Evolutionary conservation across 106 monocot species (phyloP).

Genomic region (Allium cepa): DNA sequence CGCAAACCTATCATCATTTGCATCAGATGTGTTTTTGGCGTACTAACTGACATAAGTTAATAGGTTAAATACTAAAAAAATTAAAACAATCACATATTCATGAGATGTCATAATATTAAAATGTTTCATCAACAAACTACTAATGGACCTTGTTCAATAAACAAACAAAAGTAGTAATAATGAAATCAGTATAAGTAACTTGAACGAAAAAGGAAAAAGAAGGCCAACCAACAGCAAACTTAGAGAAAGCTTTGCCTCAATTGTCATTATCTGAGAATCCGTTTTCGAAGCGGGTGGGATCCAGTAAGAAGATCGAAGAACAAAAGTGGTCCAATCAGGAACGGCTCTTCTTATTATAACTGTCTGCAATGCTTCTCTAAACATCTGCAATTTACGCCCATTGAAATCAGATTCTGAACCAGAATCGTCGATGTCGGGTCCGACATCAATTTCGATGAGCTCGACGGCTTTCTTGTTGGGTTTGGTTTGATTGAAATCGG

Average conservation of each 20-base stretch:
- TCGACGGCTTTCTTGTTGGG: conserved; percentile 25
- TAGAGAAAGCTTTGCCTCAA: conserved; percentile 4
- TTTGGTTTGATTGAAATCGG: too few species aligned
- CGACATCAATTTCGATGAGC: conserved; percentile 39
- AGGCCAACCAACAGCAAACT: background rate
- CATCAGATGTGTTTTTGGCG: too few species aligned
- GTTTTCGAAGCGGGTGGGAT: conserved; percentile 24
- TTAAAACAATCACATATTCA: too few species aligned
- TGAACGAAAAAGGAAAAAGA: conserved; percentile 7
- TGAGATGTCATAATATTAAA: too few species aligned
- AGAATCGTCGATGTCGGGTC: conserved; percentile 25
- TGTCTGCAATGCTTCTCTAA: conserved; percentile 40
- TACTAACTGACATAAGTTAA: too few species aligned
- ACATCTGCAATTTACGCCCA: conserved; percentile 11
- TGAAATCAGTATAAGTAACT: background rate
- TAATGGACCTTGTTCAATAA: too few species aligned
- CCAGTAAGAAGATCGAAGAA: conserved; percentile 40
- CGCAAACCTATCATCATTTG: too few species aligned
- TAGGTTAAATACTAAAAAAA: too few species aligned
- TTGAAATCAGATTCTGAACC: conserved; percentile 2
- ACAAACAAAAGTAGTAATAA: too few species aligned
- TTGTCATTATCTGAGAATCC: background rate
- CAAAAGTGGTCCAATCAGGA: conserved; percentile 43
- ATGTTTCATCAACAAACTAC: too few species aligned
- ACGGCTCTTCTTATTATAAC: conserved; percentile 24